phyloP scores from a whole-genome alignment of 345 rosid species.

The Camelina neglecta region DNA sequence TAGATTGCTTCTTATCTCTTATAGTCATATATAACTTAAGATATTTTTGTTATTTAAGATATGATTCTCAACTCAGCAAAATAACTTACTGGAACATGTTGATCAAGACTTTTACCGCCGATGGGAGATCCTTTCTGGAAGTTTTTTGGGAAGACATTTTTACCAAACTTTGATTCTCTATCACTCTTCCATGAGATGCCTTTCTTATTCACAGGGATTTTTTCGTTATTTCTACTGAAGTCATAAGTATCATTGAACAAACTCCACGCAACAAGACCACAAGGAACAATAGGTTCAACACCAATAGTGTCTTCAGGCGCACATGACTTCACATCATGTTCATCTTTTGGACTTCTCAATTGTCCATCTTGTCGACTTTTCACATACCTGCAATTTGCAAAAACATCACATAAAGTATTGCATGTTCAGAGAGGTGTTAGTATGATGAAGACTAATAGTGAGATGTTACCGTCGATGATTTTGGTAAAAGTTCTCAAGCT shows the following conservation, averaged over 20 bases:
- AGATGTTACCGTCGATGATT: conserved; percentile 78
- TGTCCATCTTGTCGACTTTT: conserved; percentile 82
- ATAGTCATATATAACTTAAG: neutral
- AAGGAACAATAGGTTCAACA: conserved; percentile 63
- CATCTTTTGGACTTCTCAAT: conserved; percentile 42
- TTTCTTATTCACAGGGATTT: conserved; percentile 60
- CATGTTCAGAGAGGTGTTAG: neutral
- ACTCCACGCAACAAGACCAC: conserved; percentile 98
- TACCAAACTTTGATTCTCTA: conserved; percentile 81
- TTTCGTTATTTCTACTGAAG: conserved; percentile 52
- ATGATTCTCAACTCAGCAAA: neutral
- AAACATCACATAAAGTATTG: neutral
- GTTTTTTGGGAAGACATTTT: conserved; percentile 69
- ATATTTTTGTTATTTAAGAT: neutral
- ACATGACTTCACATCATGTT: conserved; percentile 49
- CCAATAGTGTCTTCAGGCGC: conserved; percentile 54
- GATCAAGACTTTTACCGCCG: conserved; percentile 59
- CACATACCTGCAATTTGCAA: conserved; percentile 62
- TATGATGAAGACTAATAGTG: neutral
- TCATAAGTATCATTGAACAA: conserved; percentile 83
- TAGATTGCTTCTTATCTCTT: neutral
- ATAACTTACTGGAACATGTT: conserved; percentile 59
- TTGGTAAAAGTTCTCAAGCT: conserved; percentile 93
- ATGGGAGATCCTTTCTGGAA: conserved; percentile 61
- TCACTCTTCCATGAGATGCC: conserved; percentile 92